Percentiles rank a stretch among this genome's conserved stretches.
phyloP scores from a whole-genome alignment of 179 eudicot genomes.

The Silene coronaria region DNA sequence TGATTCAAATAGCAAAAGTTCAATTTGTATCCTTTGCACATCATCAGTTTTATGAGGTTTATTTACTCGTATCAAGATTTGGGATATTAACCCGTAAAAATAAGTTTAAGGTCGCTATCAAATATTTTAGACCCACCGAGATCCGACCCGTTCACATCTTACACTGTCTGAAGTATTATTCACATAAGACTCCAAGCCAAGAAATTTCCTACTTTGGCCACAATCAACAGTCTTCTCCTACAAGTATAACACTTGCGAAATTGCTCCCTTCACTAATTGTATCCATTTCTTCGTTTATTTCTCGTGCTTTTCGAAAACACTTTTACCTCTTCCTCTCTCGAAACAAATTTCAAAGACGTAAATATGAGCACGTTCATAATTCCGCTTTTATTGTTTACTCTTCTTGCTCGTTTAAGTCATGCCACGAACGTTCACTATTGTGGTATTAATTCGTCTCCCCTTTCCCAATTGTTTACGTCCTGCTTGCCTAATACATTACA shows the following conservation, averaged over 20 bases:
- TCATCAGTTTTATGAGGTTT: no score
- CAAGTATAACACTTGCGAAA: not conserved
- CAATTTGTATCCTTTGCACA: no score
- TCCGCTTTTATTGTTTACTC: conserved; percentile 5
- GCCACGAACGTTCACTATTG: conserved; percentile 21
- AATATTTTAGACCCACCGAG: not conserved
- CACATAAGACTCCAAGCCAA: not conserved
- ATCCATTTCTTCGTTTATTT: not conserved
- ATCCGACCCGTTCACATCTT: not conserved
- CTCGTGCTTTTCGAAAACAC: not conserved
- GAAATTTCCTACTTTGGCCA: not conserved
- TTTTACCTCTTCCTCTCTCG: not conserved
- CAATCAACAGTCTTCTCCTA: not conserved
- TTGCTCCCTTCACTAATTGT: not conserved
- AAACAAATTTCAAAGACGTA: not conserved
- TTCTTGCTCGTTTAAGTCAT: conserved; percentile 1
- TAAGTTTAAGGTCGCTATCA: no score
- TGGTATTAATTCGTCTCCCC: conserved; percentile 2
- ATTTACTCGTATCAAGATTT: no score
- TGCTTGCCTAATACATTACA: no score
- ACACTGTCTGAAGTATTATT: no score
- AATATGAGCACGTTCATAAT: not conserved
- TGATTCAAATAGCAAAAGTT: no score
- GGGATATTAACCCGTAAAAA: no score
- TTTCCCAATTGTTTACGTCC: no score